Percentiles rank a stretch among this genome's conserved stretches.
phyloP scores from a whole-genome alignment of 2,329 filamentous ascomycete genomes.

The Paramyrothecium sp. region DNA sequence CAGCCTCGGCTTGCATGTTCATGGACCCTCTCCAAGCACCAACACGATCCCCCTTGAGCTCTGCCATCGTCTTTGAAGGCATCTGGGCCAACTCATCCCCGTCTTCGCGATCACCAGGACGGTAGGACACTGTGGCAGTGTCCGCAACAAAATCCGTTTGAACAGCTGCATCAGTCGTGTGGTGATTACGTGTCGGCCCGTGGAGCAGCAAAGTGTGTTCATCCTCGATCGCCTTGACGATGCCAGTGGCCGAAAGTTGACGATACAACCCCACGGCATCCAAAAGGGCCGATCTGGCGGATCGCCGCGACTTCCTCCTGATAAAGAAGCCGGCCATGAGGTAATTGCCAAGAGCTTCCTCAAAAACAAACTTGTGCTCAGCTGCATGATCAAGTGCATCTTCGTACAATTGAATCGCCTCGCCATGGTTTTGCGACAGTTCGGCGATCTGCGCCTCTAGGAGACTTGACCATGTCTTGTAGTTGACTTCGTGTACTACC shows the following conservation, averaged over 20 bases:
- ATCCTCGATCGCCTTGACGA: conserved; percentile 65
- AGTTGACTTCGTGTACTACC: conserved; percentile 66
- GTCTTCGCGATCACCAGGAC: conserved; percentile 43
- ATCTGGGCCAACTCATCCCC: conserved; percentile 39
- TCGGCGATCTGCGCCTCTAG: conserved; percentile 70
- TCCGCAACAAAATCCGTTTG: conserved; percentile 72
- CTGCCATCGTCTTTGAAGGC: conserved; percentile 42
- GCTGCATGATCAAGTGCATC: conserved; percentile 70
- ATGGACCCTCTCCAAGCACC: conserved; percentile 64
- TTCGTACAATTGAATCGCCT: conserved; percentile 65
- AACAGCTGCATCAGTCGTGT: conserved; percentile 60
- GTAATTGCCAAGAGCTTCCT: conserved; percentile 72
- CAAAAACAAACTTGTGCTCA: conserved; percentile 64
- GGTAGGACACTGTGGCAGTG: conserved; percentile 50
- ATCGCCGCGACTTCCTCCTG: conserved; percentile 61
- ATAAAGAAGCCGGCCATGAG: conserved; percentile 72
- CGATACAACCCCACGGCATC: conserved; percentile 69
- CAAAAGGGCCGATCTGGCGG: conserved; percentile 66
- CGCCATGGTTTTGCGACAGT: conserved; percentile 53
- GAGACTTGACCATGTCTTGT: conserved; percentile 65
- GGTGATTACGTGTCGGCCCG: conserved; percentile 56
- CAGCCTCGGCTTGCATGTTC: conserved; percentile 52
- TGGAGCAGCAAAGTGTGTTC: conserved; percentile 68
- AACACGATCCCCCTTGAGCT: conserved; percentile 57
- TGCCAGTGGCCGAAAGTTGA: conserved; percentile 66